Evolutionary conservation across 225 moss, liverwort and hornwort genomes (phyloP).

Genomic region (Pseudoscleropodium purum): DNA sequence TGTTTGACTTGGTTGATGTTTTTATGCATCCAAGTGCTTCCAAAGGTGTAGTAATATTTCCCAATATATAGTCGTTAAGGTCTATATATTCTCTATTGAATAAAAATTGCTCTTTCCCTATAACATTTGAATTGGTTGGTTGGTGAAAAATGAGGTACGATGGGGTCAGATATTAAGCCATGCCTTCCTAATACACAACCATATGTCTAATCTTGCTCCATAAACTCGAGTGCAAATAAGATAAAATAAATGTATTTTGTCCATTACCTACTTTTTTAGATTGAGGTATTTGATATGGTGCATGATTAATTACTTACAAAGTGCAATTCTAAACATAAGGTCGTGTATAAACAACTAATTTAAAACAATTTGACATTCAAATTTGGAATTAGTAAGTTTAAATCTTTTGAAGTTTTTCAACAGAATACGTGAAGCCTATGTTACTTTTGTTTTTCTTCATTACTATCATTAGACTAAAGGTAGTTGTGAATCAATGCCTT

Average conservation of each 20-base stretch:
- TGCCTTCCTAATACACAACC: not conserved
- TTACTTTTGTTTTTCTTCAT: not conserved
- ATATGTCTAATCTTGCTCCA: not conserved
- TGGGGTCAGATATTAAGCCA: too few species aligned
- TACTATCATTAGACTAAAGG: rapidly evolving
- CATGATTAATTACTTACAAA: not conserved
- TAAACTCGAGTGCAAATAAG: rapidly evolving
- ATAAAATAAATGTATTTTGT: not conserved
- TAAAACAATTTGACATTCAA: not conserved
- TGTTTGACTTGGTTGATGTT: too few species aligned
- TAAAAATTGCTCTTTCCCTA: too few species aligned
- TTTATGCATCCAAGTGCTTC: too few species aligned
- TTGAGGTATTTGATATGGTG: not conserved
- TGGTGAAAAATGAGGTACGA: too few species aligned
- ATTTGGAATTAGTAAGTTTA: not conserved
- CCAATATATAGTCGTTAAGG: too few species aligned
- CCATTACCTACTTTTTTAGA: not conserved
- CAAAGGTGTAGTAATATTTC: too few species aligned
- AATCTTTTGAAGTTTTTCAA: rapidly evolving
- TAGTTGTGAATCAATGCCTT: not conserved
- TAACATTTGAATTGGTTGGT: too few species aligned
- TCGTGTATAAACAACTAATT: rapidly evolving
- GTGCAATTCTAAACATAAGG: not conserved
- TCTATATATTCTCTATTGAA: too few species aligned
- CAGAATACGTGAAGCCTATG: rapidly evolving